phyloP scores from a whole-genome alignment of 306 rosid species.

The Sindora glabra region DNA sequence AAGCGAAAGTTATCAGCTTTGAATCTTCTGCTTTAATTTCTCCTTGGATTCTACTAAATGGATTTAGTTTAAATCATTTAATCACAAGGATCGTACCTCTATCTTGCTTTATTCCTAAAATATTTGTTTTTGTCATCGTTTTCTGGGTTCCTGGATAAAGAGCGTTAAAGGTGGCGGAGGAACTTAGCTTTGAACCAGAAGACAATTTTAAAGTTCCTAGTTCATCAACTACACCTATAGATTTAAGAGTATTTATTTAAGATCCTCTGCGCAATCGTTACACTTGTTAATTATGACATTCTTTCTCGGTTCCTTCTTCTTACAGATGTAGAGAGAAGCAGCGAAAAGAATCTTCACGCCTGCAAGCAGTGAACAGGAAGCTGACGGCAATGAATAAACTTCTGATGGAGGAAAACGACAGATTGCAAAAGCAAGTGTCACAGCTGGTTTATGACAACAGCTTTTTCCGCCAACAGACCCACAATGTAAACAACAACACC shows the following conservation, averaged over 20 bases:
- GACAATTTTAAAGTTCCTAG: neutral
- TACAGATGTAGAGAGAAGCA: slow-evolving; percentile 97
- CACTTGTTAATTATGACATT: neutral
- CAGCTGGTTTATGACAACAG: slow-evolving; percentile 87
- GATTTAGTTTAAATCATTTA: neutral
- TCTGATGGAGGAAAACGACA: slow-evolving; percentile 95
- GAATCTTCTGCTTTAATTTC: neutral
- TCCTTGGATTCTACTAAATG: neutral
- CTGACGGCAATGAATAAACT: slow-evolving; percentile 94
- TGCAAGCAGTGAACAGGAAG: slow-evolving; percentile 87
- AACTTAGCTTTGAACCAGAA: neutral
- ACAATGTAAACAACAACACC: no score
- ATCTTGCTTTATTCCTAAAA: neutral
- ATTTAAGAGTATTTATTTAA: neutral
- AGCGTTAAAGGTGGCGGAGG: neutral
- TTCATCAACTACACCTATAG: neutral
- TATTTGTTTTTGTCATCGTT: neutral
- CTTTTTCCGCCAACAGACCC: slow-evolving; percentile 92
- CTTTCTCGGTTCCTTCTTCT: neutral
- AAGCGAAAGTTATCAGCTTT: neutral
- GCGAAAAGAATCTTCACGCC: slow-evolving; percentile 88
- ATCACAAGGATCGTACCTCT: neutral
- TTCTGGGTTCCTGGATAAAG: neutral
- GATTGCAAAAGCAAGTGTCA: slow-evolving; percentile 96
- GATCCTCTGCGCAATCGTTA: neutral